Conservation (phyloP, 495 filamentous ascomycete genomes). For the Trichoderma asperelloides region DNA sequence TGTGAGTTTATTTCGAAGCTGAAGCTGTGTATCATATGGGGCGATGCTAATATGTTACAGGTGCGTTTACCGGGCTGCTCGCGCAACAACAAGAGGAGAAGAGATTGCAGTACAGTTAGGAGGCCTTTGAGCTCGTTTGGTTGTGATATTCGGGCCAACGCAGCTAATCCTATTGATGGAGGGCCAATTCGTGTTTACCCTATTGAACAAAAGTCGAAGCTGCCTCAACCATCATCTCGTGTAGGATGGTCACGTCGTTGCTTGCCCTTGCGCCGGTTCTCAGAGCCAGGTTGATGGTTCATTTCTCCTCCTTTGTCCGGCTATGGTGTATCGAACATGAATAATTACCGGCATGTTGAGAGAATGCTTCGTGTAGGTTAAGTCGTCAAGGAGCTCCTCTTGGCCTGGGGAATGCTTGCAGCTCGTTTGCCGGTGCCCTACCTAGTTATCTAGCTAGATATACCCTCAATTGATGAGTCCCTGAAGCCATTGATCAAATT, state of each 20-base stretch:
- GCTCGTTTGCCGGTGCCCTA: too few relatives aligned
- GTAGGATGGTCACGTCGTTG: not conserved
- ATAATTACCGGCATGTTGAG: too few relatives aligned
- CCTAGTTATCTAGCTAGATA: too few relatives aligned
- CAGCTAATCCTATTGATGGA: not conserved
- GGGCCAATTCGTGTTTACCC: not conserved
- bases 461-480: too few relatives aligned
- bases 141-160: not conserved
- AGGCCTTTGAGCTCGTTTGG: not conserved
- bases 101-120: too few relatives aligned
- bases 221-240: not conserved
- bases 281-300: not conserved
- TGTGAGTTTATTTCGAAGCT: conserved; percentile 19
- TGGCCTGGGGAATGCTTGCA: too few relatives aligned
- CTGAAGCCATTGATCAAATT: too few relatives aligned
- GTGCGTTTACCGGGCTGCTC: not conserved
- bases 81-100: not conserved
- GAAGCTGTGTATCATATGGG: not conserved
- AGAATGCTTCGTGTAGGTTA: too few relatives aligned
- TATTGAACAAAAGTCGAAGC: not conserved
- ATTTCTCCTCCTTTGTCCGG: not conserved
- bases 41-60: not conserved
- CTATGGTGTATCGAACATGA: not conserved
- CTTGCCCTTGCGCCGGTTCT: not conserved
- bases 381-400: too few relatives aligned